Percentiles rank a stretch among this genome's conserved stretches.
These are phyloP conservation scores for Ustulina deusta DNA, from an alignment of 2,329 filamentous ascomycete genomes.

Conservation along the genomic window DNA sequence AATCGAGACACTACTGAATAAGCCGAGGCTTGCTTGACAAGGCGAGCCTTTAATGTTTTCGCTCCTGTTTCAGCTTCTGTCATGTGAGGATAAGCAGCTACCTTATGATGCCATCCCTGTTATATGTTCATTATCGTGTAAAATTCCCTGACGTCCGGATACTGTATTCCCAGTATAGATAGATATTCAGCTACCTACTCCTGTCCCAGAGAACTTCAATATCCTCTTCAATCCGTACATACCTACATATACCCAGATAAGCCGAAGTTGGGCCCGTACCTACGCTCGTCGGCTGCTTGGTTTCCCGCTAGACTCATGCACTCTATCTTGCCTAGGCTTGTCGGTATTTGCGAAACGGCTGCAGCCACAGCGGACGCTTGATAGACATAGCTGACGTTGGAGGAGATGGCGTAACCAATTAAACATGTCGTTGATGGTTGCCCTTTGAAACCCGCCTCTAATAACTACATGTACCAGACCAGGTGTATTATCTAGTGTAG, in stretches of 20 bases:
- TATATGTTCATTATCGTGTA: not conserved
- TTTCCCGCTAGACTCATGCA: conserved; percentile 24
- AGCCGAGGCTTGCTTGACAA: conserved; percentile 18
- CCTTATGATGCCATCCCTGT: conserved; percentile 12
- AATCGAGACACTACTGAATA: conserved; percentile 10
- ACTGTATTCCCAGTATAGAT: not conserved
- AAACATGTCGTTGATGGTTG: conserved; percentile 26
- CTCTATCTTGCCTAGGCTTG: conserved; percentile 25
- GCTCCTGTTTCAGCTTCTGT: conserved; percentile 27
- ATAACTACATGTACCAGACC: not conserved
- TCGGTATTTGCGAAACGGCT: conserved; percentile 36
- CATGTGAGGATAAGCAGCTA: conserved; percentile 21
- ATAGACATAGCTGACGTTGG: conserved; percentile 35
- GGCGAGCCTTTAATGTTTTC: conserved; percentile 12
- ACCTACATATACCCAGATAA: not conserved
- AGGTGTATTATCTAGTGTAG: not conserved
- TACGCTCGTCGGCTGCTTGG: conserved; percentile 1
- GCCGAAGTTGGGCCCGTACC: conserved; percentile 8
- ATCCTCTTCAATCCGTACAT: no score
- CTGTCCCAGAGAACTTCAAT: conserved; percentile 34
- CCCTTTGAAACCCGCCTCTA: conserved; percentile 45
- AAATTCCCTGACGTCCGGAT: not conserved
- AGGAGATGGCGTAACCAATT: conserved; percentile 30
- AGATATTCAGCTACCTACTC: not conserved
- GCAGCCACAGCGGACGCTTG: conserved; percentile 33